phyloP scores from a whole-genome alignment of 1,284 basidiomycete species.

The Ustilago tritici region DNA sequence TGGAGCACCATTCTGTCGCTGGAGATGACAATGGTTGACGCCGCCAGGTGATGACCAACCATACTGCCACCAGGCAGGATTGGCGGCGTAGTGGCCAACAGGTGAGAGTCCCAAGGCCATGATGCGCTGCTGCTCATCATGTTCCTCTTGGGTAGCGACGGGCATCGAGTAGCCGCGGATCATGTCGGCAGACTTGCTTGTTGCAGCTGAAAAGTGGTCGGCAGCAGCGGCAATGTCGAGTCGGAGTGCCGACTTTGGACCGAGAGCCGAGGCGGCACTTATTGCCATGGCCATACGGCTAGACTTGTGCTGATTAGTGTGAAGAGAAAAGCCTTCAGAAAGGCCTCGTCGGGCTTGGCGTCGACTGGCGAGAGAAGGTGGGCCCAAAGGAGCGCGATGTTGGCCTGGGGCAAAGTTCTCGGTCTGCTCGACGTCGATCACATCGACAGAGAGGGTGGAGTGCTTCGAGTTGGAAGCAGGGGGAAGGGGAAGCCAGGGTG shows the following conservation, averaged over 20 bases:
- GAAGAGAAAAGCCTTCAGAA: constrained; percentile 29
- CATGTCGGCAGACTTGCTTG: constrained; percentile 43
- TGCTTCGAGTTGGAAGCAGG: constrained; percentile 19
- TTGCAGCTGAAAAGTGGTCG: constrained; percentile 12
- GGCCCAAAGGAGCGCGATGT: neutral
- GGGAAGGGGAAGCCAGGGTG: constrained; percentile 43
- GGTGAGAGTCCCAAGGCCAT: constrained; percentile 48
- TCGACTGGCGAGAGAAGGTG: constrained; percentile 30
- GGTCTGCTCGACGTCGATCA: constrained; percentile 14
- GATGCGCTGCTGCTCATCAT: constrained; percentile 55
- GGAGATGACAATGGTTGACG: constrained; percentile 36
- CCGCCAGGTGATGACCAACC: constrained; percentile 51
- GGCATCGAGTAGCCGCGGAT: constrained; percentile 62
- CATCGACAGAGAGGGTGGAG: neutral
- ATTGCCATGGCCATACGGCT: constrained; percentile 9
- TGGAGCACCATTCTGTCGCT: constrained; percentile 12
- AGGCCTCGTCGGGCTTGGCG: constrained; percentile 34
- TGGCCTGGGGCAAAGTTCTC: constrained; percentile 24
- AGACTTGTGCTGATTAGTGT: constrained; percentile 9
- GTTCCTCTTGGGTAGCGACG: constrained; percentile 59
- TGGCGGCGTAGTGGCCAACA: constrained; percentile 22
- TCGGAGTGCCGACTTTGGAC: constrained; percentile 28
- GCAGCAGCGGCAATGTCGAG: constrained; percentile 41
- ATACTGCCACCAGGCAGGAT: constrained; percentile 50
- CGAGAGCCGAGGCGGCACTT: constrained; percentile 5